Evolutionary conservation across 192 early-diverging fungal species (phyloP).

Genomic region (Podila horticola): DNA sequence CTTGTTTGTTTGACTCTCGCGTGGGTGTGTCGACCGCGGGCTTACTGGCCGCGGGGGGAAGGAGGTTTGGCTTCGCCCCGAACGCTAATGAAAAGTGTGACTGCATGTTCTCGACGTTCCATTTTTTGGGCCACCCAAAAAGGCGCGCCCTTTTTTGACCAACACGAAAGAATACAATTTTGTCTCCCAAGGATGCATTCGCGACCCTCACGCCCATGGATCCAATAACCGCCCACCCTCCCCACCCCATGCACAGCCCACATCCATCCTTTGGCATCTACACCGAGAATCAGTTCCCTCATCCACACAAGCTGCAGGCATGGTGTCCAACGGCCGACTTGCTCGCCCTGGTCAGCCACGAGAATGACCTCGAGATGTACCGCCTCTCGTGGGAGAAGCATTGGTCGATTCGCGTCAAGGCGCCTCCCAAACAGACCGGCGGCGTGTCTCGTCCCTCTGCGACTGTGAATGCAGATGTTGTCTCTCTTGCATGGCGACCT

Average conservation of each 20-base stretch:
- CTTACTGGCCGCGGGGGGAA: too few species aligned
- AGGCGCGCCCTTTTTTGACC: too few species aligned
- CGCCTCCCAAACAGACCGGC: background rate
- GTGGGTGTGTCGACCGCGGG: too few species aligned
- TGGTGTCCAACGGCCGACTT: conserved; percentile 41
- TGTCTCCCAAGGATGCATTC: too few species aligned
- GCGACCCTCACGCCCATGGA: too few species aligned
- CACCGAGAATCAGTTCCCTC: conserved; percentile 21
- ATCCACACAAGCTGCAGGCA: conserved; percentile 12
- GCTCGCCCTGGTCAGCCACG: conserved; percentile 23
- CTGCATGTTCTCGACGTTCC: too few species aligned
- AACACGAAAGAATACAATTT: too few species aligned
- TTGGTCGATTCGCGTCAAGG: conserved; percentile 23
- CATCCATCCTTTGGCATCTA: conserved; percentile 15
- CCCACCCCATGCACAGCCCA: background rate
- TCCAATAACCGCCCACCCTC: too few species aligned
- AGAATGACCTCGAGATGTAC: conserved; percentile 39
- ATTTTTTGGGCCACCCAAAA: too few species aligned
- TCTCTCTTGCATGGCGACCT: conserved; percentile 40
- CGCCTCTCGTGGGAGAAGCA: conserved; percentile 35
- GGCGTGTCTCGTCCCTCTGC: background rate
- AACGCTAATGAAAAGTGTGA: too few species aligned
- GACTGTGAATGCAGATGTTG: conserved; percentile 5
- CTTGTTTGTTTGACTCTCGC: too few species aligned
- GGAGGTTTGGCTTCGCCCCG: too few species aligned